Base-by-base conservation (phyloP, 768 basidiomycete genomes). In the Leccinum subgranulosum region DNA sequence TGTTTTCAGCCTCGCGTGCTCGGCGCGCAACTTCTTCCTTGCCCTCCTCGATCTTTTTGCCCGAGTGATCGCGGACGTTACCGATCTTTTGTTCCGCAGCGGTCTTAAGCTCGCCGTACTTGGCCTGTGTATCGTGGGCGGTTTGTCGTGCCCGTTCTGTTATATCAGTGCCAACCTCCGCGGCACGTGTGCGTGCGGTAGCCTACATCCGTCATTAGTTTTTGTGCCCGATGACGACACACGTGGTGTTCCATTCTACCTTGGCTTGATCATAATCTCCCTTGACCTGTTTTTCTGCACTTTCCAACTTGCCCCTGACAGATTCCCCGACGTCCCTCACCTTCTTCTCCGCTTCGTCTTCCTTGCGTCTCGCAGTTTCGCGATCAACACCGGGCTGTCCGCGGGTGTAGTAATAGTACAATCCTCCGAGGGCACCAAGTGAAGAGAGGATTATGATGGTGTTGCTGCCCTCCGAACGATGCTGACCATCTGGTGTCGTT, bases 331-430 rank as follows among this genome's bases (percentile, higher is more conserved):
- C 23, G 8, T 61, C 62, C 39, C 39, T 70, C 12, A 70, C 67
- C 56, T 66, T 75, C 60, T 55, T 59, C 47, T 68, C 70, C 17
- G 65, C 28, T 27, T 70, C 70, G 53, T 70, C 75, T 62, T 76
- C 74, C n/a, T 70, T 69, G 14, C 60, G 66, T 48, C 70, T 62
- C n/a, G 64, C 69, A 17, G 47, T 43, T 46, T 67, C 65, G 21
- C 61, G 65, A 47, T 66, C 58, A 31, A 67, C 54, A 1, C 59
- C 64, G 33, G 60, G 56, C 23, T 59, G 45, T 34, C 62, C 66
- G 49, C 60, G 66, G n/a, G 65, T 61, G 65, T 74, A 75, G 61
- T 75, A 78, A 53, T 73, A 72, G 61, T 76, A 77, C 36, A 73
- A 58, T 12, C 67, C 75, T 3, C 71, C 77, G 49, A 74, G 66